phyloP scores from a whole-genome alignment of 31 red algal species.

The Odonthalia washingtoniensis region DNA sequence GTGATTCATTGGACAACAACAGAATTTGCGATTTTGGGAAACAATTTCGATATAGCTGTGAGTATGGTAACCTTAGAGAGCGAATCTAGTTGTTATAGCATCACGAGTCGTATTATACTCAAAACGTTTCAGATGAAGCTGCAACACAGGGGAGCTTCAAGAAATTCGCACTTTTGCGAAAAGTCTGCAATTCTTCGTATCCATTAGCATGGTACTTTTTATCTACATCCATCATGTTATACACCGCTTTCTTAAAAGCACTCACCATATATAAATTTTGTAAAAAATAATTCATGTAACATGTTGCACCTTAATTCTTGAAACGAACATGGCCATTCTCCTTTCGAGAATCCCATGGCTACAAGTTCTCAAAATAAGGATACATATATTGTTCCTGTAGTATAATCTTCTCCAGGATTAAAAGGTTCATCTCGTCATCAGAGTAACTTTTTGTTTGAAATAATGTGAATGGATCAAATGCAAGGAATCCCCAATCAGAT shows the following conservation, averaged over 20 bases:
- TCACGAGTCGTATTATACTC: slow-evolving; percentile 84
- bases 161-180: slow-evolving; percentile 85
- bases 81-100: too few relatives aligned
- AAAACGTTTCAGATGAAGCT: too few relatives aligned
- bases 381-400: slow-evolving; percentile 57
- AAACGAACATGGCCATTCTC: slow-evolving; percentile 96
- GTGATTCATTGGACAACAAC: too few relatives aligned
- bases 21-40: too few relatives aligned
- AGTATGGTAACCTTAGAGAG: too few relatives aligned
- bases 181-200: slow-evolving; percentile 84
- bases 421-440: slow-evolving; percentile 60
- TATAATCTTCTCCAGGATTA: slow-evolving; percentile 72
- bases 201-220: slow-evolving; percentile 96
- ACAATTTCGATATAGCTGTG: too few relatives aligned
- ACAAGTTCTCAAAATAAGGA: slow-evolving; percentile 30
- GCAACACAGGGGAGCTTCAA: slow-evolving; percentile 83
- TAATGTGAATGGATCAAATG: slow-evolving; percentile 76
- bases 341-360: slow-evolving; percentile 82
- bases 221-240: slow-evolving; percentile 94
- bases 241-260: slow-evolving; percentile 93
- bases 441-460: slow-evolving; percentile 56
- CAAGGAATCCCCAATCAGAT: slow-evolving; percentile 98
- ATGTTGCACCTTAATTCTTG: too few relatives aligned
- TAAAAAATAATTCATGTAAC: slow-evolving; percentile 97
- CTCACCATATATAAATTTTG: slow-evolving; percentile 96